Base-by-base conservation (phyloP, 352 stramenopile genomes). In the Phytopythium litorale region DNA sequence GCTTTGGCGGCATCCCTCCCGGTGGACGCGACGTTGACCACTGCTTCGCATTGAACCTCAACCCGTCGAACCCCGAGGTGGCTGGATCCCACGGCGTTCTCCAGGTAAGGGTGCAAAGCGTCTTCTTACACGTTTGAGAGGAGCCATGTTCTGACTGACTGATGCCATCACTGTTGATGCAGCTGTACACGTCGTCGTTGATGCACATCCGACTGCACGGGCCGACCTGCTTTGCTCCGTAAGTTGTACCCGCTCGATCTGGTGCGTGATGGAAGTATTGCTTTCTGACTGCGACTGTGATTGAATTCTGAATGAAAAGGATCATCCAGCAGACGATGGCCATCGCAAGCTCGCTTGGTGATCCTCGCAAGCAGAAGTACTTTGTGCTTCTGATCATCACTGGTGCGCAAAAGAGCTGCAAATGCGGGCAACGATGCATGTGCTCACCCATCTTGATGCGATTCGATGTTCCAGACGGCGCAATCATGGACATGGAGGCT, bases 21-120 rank as follows among this genome's bases (percentile, higher is more conserved):
- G 82, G 79, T 38, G 66, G 63, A 13, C 60, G 64, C 16, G 72
- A 83, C 15, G 88, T 97, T 32, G 66, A 88, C 38, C 93, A 99
- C 68, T 98, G 91, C 72, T 99, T 98, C 71, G 79, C 91, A 18
- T 72, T 97, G 15, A 91, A 86, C 58, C 58, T 85, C 30, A 86
- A 92, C 46, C 71, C 75, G 37, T 79, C 73, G 7, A 85, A 88
- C 21, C 81, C 81, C 6, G 86, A 95, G 64, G 88, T 95, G 51
- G 58, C 68, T 13, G 85, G 85, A 13, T 74, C 84, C 18, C 62
- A 92, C 32, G 88, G 88, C 40, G 82, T 96, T 6, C 73, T 96
- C 33, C 65, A 91, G 64, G 78, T 88, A 61, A n/a, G 35, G 21
- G 18, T 55, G 8, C 42, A 25, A 23, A 42, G 23, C 18, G 4